Conservation (phyloP, 176 grass and related monocot genomes). For the Avena insularis region DNA sequence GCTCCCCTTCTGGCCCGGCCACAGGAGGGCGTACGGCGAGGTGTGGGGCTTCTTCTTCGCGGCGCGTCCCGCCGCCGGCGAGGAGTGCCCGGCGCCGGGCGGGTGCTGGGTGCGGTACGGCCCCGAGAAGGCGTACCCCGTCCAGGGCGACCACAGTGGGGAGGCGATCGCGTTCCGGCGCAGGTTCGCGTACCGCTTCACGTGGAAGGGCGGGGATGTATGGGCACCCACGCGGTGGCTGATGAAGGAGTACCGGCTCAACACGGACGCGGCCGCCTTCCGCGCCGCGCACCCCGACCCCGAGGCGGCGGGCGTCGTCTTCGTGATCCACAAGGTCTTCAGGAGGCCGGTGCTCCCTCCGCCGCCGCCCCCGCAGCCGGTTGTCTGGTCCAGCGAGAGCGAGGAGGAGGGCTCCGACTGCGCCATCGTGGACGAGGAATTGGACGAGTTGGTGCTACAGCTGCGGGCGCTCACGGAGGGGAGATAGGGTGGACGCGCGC, state of each 20-base stretch:
- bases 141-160: neutral
- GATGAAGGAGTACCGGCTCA: constrained; percentile 31
- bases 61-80: too few species aligned
- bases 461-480: neutral
- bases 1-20: neutral
- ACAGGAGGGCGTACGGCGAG: neutral
- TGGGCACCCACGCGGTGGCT: neutral
- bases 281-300: neutral
- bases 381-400: neutral
- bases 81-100: neutral
- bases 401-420: neutral
- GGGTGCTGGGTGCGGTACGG: neutral
- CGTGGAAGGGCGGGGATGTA: neutral
- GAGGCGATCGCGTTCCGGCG: constrained; percentile 7
- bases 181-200: constrained; percentile 5
- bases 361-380: neutral
- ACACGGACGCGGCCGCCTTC: constrained; percentile 5
- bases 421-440: neutral
- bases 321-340: constrained; percentile 16
- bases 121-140: neutral
- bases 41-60: neutral
- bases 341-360: neutral
- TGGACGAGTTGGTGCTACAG: neutral
- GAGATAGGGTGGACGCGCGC: neutral
- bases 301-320: neutral